phyloP scores from a whole-genome alignment of 116 monocot genomes.

The Posidonia oceanica region DNA sequence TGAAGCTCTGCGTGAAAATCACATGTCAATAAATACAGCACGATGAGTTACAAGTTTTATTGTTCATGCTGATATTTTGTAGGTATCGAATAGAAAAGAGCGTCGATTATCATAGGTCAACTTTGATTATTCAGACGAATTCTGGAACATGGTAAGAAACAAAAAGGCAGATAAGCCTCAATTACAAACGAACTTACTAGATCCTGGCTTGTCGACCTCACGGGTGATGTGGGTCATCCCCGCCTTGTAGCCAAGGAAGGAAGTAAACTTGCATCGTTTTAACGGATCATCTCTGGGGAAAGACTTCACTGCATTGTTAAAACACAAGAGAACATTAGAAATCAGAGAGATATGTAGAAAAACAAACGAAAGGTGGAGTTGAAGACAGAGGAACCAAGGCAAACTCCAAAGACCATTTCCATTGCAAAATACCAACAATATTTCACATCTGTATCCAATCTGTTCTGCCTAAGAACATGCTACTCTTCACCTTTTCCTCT shows the following conservation, averaged over 20 bases:
- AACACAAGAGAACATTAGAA: neutral
- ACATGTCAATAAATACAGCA: neutral
- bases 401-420: no score
- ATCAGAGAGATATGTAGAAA: neutral
- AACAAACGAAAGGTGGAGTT: neutral
- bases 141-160: no score
- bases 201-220: constrained; percentile 34
- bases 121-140: no score
- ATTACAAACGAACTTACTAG: neutral
- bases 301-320: constrained; percentile 31
- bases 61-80: no score
- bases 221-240: constrained; percentile 55
- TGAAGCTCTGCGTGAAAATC: constrained; percentile 31
- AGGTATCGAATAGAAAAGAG: no score
- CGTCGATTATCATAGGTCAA: no score
- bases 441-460: no score
- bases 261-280: constrained; percentile 25
- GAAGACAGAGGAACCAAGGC: no score
- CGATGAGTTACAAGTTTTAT: neutral
- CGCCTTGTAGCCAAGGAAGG: constrained; percentile 52
- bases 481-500: constrained; percentile 21
- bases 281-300: constrained; percentile 47
- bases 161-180: no score
- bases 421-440: no score
- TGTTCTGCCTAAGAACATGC: no score